Evolutionary conservation across 1,284 basidiomycete genomes (phyloP), one percentile per base, ranked within the genome.

Genomic region (Malassezia yamatoensis): DNA sequence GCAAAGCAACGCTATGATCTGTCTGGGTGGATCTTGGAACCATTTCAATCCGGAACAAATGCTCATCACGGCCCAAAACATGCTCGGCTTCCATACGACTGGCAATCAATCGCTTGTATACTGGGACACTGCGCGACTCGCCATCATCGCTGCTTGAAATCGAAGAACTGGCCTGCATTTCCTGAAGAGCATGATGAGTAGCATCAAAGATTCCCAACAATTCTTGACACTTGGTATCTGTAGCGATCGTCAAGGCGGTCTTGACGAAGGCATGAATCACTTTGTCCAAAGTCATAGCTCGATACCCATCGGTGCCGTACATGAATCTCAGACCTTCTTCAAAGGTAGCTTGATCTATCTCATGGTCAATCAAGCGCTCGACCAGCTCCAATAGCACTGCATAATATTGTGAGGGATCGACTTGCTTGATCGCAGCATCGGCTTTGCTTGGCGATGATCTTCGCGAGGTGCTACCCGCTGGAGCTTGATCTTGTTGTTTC

Each of bases 311-410:
- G 63, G 85, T 91, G 34, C 90, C 88, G 78, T 93, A 96, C 81
- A 98, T 91, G 82, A 88, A 89, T 58, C 94, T 80, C 81, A 94
- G 84, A 66, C 89, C 87, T 74, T 98, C 93, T 75, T 98, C 94
- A 70, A 90, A 96, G 16, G 84, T 83, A 32, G 81, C 78, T 69
- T 86, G 86, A 76, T 96, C 93, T 60, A 96, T 80, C 70, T 96
- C 90, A 59, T 83, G 85, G 68, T 90, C 88, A 70, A 96, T 96
- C 47, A 94, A 76, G 78, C 88, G 88, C 77, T 94, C 90, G 73
- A 87, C 88, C n/a, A 89, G 85, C 59, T 86, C 88, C 42, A 96
- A 79, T 44, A 94, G 80, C 68, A 91, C 90, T 76, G 84, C 80
- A 77, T 96, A 96, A 74, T 90, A 79, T 43, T 77, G 74, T 20